phyloP scores from a whole-genome alignment of 768 basidiomycete genomes.

The Pisolithus sp. region DNA sequence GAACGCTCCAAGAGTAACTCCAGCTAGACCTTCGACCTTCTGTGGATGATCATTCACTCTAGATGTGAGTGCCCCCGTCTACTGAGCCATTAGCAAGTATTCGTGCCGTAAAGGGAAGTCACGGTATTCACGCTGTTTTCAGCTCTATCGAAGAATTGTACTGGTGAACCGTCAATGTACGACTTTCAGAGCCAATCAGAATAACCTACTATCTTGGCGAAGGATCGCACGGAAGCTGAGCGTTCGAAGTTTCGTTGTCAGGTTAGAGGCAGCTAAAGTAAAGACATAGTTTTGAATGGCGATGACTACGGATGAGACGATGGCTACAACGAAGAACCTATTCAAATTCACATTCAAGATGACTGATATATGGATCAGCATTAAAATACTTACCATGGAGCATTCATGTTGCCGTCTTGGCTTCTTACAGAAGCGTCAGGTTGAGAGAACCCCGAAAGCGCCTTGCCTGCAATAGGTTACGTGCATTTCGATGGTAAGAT shows the following conservation, averaged over 20 bases:
- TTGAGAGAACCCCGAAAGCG: not conserved
- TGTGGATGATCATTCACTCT: conserved; percentile 80
- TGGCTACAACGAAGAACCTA: conserved; percentile 76
- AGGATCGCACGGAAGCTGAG: too few relatives aligned
- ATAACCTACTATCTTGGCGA: conserved; percentile 69
- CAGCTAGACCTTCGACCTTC: conserved; percentile 83
- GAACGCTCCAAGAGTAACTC: conserved; percentile 76
- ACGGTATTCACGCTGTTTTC: conserved; percentile 56
- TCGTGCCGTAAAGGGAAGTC: not conserved
- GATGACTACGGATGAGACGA: conserved; percentile 57
- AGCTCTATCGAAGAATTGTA: conserved; percentile 86
- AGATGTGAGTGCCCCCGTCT: conserved; percentile 79
- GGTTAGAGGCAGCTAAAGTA: conserved; percentile 54
- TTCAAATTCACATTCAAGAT: conserved; percentile 7
- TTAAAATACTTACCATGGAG: conserved; percentile 45
- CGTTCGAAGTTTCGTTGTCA: conserved; percentile 70
- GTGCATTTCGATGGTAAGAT: not conserved
- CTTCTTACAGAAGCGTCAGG: not conserved
- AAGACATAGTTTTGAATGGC: conserved; percentile 69
- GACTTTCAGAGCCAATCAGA: not conserved
- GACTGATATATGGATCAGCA: not conserved
- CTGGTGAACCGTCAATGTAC: conserved; percentile 26
- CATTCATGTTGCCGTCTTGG: conserved; percentile 44
- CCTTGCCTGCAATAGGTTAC: not conserved
- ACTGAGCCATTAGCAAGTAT: not conserved